Evolutionary conservation across 768 basidiomycete genomes (phyloP).

Genomic region (Boletus edulis): DNA sequence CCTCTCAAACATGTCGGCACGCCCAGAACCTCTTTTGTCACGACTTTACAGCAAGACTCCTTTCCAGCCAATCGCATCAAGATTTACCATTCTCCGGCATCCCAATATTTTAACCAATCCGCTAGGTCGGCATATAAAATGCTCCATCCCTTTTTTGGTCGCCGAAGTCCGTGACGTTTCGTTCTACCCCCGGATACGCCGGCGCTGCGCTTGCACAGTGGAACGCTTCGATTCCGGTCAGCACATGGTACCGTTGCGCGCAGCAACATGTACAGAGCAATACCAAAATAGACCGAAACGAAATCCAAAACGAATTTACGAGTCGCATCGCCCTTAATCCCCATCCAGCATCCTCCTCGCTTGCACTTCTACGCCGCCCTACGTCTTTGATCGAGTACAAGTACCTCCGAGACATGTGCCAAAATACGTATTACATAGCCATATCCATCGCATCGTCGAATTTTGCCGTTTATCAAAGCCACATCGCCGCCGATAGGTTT

Average conservation of each 20-base stretch:
- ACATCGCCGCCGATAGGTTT: conserved; percentile 12
- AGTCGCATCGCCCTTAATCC: background rate
- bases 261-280: background rate
- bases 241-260: background rate
- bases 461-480: background rate
- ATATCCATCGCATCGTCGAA: background rate
- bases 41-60: background rate
- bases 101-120: background rate
- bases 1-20: conserved; percentile 7
- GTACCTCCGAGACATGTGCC: conserved; percentile 1
- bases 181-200: conserved; percentile 1
- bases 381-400: background rate
- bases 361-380: background rate
- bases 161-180: conserved; percentile 5
- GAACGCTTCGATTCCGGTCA: background rate
- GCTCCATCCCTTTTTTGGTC: background rate
- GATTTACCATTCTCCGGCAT: background rate
- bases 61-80: background rate
- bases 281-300: background rate
- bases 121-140: background rate
- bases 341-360: conserved; percentile 1
- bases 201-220: background rate
- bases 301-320: background rate
- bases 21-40: background rate
- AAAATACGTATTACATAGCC: background rate